Conservation (phyloP, 2,329 filamentous ascomycete species). For the Apiospora saccharicola region DNA sequence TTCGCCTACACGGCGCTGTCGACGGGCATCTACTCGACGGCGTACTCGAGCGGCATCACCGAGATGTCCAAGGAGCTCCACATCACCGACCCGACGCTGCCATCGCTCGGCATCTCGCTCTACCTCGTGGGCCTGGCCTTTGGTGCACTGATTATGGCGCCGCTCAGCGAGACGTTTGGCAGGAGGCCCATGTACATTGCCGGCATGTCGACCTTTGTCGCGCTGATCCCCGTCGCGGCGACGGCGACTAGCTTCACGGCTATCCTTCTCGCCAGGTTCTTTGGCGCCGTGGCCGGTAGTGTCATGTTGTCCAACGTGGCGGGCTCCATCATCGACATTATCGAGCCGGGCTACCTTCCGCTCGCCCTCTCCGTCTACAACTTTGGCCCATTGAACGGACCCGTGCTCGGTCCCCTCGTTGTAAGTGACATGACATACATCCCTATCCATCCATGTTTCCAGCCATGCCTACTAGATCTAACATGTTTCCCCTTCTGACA, state of each 20-base stretch:
- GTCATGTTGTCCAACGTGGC: slow-evolving; percentile 70
- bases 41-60: slow-evolving; percentile 64
- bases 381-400: slow-evolving; percentile 70
- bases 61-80: slow-evolving; percentile 63
- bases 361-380: slow-evolving; percentile 70
- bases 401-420: slow-evolving; percentile 35
- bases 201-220: slow-evolving; percentile 59
- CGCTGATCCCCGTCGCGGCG: slow-evolving; percentile 67
- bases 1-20: slow-evolving; percentile 24
- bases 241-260: slow-evolving; percentile 61
- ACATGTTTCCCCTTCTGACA: neutral
- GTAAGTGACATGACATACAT: neutral
- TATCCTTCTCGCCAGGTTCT: slow-evolving; percentile 64
- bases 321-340: slow-evolving; percentile 68
- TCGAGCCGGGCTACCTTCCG: slow-evolving; percentile 65
- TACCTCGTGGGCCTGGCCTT: slow-evolving; percentile 68
- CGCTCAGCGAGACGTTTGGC: slow-evolving; percentile 62
- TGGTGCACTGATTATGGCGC: slow-evolving; percentile 66
- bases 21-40: slow-evolving; percentile 64
- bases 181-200: slow-evolving; percentile 62
- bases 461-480: neutral
- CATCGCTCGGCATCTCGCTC: slow-evolving; percentile 67
- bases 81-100: slow-evolving; percentile 54
- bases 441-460: neutral
- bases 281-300: slow-evolving; percentile 65